Evolutionary conservation across 192 early-diverging fungal genomes (phyloP).

Genomic region (Endogone sp.): DNA sequence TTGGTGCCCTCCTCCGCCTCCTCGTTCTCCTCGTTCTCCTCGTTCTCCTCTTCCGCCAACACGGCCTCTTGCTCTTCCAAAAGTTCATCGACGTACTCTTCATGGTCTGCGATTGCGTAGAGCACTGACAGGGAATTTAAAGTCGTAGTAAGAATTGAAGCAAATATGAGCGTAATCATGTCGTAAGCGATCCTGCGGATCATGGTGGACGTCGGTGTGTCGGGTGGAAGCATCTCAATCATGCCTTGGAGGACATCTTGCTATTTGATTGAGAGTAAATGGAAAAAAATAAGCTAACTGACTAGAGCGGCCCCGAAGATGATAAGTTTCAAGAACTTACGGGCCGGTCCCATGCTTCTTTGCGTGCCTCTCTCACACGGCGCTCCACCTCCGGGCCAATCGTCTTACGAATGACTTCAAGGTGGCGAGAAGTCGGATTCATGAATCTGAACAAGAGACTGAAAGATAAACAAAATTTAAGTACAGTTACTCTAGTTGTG

Average conservation of each 20-base stretch:
- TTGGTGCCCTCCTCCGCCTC: conserved; percentile 18
- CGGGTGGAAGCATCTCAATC: conserved; percentile 12
- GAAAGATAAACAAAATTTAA: not conserved
- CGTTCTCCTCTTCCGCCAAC: conserved; percentile 13
- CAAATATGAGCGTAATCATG: conserved; percentile 27
- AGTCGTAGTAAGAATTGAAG: conserved; percentile 26
- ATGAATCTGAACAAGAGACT: not conserved
- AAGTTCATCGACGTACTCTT: conserved; percentile 18
- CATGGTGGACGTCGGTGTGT: not conserved
- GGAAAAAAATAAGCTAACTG: not conserved
- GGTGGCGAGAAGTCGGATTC: no score
- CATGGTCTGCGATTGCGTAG: conserved; percentile 24
- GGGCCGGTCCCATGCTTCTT: not conserved
- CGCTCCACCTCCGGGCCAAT: conserved; percentile 1
- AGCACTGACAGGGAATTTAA: conserved; percentile 24
- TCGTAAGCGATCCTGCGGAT: conserved; percentile 14
- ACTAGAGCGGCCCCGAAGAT: no score
- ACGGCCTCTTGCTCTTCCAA: conserved; percentile 32
- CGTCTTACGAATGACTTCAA: no score
- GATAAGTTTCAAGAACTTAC: not conserved
- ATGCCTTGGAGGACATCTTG: conserved; percentile 33
- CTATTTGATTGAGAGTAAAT: not conserved
- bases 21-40: conserved; percentile 14
- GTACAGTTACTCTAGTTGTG: not conserved
- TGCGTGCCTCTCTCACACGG: not conserved